Evolutionary conservation across 2,329 filamentous ascomycete genomes (phyloP), one percentile per base, ranked within the genome.

Genomic region (Cryphonectria japonica): DNA sequence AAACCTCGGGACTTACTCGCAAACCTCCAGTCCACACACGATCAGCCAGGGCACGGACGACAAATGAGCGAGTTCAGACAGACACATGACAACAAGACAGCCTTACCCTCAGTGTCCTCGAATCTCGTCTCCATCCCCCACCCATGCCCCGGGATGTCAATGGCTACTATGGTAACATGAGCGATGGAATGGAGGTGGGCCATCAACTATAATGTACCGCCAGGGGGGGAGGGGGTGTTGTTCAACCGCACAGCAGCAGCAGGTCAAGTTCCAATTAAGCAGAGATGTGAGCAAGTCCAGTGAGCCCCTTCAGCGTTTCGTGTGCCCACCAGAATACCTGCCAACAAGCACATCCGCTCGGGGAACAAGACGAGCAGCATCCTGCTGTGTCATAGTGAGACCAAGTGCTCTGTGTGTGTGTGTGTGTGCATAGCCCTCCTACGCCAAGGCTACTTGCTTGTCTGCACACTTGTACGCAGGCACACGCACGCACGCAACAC

Each of bases 331-430:
- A 39, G 5, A 39, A 9, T 32, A 61, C 59, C 34, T 34, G 22
- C 39, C 59, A 39, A 39, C 16, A 61, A 61, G 59, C 59, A 22
- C 59, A 61, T 34, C n/a, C 54, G 26, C 59, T 61, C 54, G 54
- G 29, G 54, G 54, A 59, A 59, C 54, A 29, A 59, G 3, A 14
- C 22, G 26, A 34, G 29, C 57, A 34, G 29, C 57, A 37, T 7
- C 46, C 7, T n/a, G 46, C 19, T n/a, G 46, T 50, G 46, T 22
- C 59, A 61, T 61, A 37, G 34, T n/a, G 46, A 59, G 54, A 32
- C 52, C 52, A 57, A 57, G 52, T 57, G 5, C 13, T 50, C 19
- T 50, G 43, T 50, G 19, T 2, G 29, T 32, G 34, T 34, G 41
- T 43, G 43, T 50, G 19, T 2, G 29, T 32, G 54, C 54, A 59